Conservation (phyloP, 1,284 basidiomycete genomes). For the Cutaneotrichosporon arboriforme region DNA sequence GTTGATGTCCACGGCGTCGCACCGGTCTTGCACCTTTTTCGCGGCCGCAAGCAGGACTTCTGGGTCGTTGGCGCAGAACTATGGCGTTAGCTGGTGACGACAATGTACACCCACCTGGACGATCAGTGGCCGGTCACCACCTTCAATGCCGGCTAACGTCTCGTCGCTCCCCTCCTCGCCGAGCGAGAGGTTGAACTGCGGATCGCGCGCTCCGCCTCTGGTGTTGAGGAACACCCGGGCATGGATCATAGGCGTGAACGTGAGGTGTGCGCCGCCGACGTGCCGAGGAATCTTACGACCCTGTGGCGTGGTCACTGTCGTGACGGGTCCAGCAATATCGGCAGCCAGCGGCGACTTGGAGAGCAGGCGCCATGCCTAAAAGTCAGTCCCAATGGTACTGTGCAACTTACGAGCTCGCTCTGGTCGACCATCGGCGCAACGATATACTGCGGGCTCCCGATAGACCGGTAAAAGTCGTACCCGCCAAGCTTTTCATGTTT, state of each 20-base stretch:
- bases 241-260: conserved; percentile 97
- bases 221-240: conserved; percentile 72
- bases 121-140: conserved; percentile 73
- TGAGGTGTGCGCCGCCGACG: conserved; percentile 56
- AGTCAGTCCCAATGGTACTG: conserved; percentile 1
- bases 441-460: conserved; percentile 79
- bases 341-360: conserved; percentile 68
- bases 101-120: conserved; percentile 56
- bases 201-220: conserved; percentile 29
- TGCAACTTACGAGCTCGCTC: conserved; percentile 72
- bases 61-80: conserved; percentile 88
- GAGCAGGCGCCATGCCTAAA: conserved; percentile 85
- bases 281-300: conserved; percentile 18
- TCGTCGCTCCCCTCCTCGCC: conserved; percentile 49
- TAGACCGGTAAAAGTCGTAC: conserved; percentile 73
- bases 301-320: conserved; percentile 13
- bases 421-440: conserved; percentile 99
- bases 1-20: conserved; percentile 92
- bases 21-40: conserved; percentile 63
- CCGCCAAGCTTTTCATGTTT: conserved; percentile 59
- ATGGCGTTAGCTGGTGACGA: not conserved
- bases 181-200: conserved; percentile 63
- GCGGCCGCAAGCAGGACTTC: conserved; percentile 71
- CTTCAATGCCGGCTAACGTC: conserved; percentile 38
- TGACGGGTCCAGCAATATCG: conserved; percentile 24